Base-by-base conservation (phyloP, 2,329 filamentous ascomycete genomes). In the Hypomyces perniciosus region DNA sequence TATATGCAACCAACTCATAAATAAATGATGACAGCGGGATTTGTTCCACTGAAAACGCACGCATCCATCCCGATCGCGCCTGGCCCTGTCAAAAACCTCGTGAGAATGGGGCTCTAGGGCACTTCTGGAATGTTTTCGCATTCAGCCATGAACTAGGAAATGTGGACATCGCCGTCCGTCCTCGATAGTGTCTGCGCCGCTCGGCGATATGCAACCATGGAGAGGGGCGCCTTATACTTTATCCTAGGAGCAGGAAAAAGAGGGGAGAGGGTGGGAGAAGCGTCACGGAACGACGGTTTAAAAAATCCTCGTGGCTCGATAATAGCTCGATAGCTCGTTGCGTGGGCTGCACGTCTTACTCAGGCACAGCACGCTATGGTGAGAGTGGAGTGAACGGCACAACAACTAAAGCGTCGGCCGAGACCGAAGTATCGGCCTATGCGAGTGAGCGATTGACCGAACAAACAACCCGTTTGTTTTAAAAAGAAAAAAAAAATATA, bases 271-370 rank as follows among this genome's bases (percentile, higher is more conserved):
- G 50, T 52, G 45, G 45, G 40, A 48, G 50, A 52, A 48, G 50
- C 50, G 48, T 52, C 40, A 52, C 46, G 35, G 42, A 47, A 34
- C 44, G 34, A 51, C 46, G 50, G 43, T 34, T 38, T 48, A 40
- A 29, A 34, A 46, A 47, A 44, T 38, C 50, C 50, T 52, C 50
- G 50, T 52, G 50, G 50, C 50, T 52, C 50, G 45, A 41, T 33
- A 52, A 44, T 52, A 44, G 50, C 50, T 52, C 50, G 45, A 41
- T 33, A 52, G 50, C 46, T 46, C 46, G 44, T 20, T 20, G 45
- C 45, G 43, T 33, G 40, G 39, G 35, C 50, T 44, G 45, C 35
- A 52, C 41, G 41, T 48, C 50, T 52, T 52, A 52, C 50, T 52
- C 50, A 52, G 50, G 50, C 42, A 52, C 49, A 35, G 28, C 29